These are phyloP conservation scores for Pichia inconspicua DNA, from an alignment of 1,139 yeast genomes.

Conservation along the genomic window DNA sequence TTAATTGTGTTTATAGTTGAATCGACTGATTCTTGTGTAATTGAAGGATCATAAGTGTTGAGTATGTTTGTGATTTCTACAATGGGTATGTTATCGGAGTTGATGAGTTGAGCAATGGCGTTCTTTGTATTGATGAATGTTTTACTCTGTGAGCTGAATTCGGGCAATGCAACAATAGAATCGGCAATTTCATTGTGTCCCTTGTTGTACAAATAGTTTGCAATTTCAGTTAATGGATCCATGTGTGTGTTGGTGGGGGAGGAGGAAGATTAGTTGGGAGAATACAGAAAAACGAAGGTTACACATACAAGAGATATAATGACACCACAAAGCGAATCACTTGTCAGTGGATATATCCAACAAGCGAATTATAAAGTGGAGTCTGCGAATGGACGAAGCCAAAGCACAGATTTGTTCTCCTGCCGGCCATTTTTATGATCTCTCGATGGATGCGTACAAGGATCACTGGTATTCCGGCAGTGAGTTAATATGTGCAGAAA, in stretches of 20 bases:
- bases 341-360: slow-evolving; percentile 10
- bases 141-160: slow-evolving; percentile 3
- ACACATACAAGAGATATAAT: not conserved
- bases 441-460: slow-evolving; percentile 25
- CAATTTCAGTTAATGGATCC: slow-evolving; percentile 10
- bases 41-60: not conserved
- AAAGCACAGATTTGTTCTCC: slow-evolving; percentile 21
- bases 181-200: not conserved
- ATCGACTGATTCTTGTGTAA: not conserved
- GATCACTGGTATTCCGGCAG: slow-evolving; percentile 31
- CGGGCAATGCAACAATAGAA: slow-evolving; percentile 3
- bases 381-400: not conserved
- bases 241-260: not conserved
- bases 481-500: slow-evolving; percentile 21
- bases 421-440: slow-evolving; percentile 30
- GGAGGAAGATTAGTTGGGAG: no score
- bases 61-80: not conserved
- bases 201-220: slow-evolving; percentile 7
- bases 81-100: not conserved
- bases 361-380: slow-evolving; percentile 23
- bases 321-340: slow-evolving; percentile 27
- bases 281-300: no score
- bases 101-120: slow-evolving; percentile 2
- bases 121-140: slow-evolving; percentile 3
- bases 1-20: slow-evolving; percentile 1